Evolutionary conservation across 805 yeast species (phyloP).

Genomic region (Candida endomychidarum): DNA sequence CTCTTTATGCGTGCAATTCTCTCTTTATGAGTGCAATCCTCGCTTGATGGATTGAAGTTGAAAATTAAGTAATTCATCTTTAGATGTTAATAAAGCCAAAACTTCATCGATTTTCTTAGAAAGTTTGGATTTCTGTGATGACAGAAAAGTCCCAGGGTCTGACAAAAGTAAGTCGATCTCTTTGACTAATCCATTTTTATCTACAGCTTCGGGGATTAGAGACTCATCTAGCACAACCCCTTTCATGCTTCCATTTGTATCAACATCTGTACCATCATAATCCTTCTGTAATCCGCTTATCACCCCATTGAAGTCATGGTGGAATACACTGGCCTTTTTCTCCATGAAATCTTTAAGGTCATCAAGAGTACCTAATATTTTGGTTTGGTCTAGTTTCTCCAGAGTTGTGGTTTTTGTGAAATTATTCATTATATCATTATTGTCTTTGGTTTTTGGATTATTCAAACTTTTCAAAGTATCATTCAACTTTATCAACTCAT

Average conservation of each 20-base stretch:
- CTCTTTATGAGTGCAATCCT: neutral
- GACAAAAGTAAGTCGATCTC: constrained; percentile 11
- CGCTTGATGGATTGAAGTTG: constrained; percentile 2
- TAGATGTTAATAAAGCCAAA: neutral
- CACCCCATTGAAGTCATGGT: constrained; percentile 23
- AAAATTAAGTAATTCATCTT: constrained; percentile 3
- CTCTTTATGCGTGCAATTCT: no score
- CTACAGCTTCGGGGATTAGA: constrained; percentile 10
- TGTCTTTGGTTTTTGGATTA: constrained; percentile 8
- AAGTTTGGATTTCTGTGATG: neutral
- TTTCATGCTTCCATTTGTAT: constrained; percentile 19
- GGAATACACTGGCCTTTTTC: constrained; percentile 19
- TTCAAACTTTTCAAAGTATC: constrained; percentile 44
- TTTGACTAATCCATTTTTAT: constrained; percentile 7
- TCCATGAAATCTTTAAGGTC: constrained; percentile 26
- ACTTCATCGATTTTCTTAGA: constrained; percentile 1
- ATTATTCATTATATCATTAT: constrained; percentile 10
- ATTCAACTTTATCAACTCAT: constrained; percentile 67
- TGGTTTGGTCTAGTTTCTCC: constrained; percentile 16
- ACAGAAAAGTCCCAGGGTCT: neutral
- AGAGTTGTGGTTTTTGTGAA: neutral
- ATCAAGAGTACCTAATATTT: constrained; percentile 21
- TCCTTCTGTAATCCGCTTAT: constrained; percentile 14
- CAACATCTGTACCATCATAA: constrained; percentile 14
- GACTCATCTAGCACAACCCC: constrained; percentile 14